These are phyloP conservation scores for Secale cereale DNA, from an alignment of 176 grass and related monocot genomes.

Conservation along the genomic window DNA sequence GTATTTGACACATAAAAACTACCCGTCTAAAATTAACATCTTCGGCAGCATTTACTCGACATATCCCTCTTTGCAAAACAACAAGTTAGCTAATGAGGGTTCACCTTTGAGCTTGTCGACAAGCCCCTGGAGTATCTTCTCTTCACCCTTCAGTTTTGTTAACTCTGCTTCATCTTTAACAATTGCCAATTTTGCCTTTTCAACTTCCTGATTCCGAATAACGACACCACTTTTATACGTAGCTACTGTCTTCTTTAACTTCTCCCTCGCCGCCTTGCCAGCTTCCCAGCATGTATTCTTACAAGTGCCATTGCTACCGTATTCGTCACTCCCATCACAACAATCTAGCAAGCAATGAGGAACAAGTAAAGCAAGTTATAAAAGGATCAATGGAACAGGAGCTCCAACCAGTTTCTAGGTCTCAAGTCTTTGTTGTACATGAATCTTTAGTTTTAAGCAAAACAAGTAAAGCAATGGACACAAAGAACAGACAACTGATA, in stretches of 20 bases:
- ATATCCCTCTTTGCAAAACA: neutral
- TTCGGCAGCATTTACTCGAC: neutral
- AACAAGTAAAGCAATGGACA: conserved; percentile 3
- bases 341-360: conserved; percentile 55
- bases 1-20: neutral
- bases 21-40: neutral
- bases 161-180: conserved; percentile 79
- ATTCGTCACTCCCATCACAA: conserved; percentile 97
- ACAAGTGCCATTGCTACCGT: conserved; percentile 64
- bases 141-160: conserved; percentile 73
- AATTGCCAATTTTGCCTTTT: conserved; percentile 77
- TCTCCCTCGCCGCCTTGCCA: conserved; percentile 87
- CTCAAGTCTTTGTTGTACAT: neutral
- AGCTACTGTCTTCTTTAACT: conserved; percentile 80
- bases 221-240: conserved; percentile 73
- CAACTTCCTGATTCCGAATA: conserved; percentile 77
- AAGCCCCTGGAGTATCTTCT: conserved; percentile 77
- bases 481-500: neutral
- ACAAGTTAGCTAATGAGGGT: neutral
- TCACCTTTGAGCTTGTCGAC: conserved; percentile 90
- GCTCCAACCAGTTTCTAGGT: neutral
- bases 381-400: neutral
- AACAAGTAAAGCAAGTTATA: neutral
- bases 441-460: neutral
- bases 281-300: conserved; percentile 97